phyloP scores from a whole-genome alignment of 768 basidiomycete genomes.

The Saitozyma sp. region DNA sequence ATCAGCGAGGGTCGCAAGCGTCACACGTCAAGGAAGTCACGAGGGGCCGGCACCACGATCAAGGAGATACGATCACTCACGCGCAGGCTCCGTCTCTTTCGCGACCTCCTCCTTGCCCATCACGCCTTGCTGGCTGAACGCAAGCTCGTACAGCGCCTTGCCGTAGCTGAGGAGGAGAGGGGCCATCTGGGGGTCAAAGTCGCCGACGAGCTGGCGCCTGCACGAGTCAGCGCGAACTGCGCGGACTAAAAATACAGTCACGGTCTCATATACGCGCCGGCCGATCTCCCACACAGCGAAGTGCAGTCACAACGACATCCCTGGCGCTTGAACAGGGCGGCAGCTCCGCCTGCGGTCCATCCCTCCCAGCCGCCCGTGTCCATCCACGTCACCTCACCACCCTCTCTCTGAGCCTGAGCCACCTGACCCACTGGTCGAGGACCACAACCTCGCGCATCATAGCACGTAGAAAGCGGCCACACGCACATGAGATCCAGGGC shows the following conservation, averaged over 20 bases:
- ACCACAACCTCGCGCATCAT: too few species aligned
- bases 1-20: not conserved
- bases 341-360: too few species aligned
- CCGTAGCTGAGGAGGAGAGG: constrained; percentile 90
- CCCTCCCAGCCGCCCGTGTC: too few species aligned
- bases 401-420: too few species aligned
- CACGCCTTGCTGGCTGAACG: constrained; percentile 80
- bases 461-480: not conserved
- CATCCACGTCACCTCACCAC: too few species aligned
- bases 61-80: constrained; percentile 12
- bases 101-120: constrained; percentile 78
- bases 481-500: constrained; percentile 49
- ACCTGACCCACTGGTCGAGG: too few species aligned
- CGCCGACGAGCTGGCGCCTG: constrained; percentile 59
- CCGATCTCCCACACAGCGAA: too few species aligned
- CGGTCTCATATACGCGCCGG: too few species aligned
- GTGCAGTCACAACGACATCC: too few species aligned
- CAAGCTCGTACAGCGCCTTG: constrained; percentile 88
- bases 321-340: too few species aligned
- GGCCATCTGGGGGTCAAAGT: constrained; percentile 78
- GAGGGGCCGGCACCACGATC: not conserved
- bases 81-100: constrained; percentile 49
- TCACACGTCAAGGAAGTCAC: constrained; percentile 20
- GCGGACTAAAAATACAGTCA: too few species aligned
- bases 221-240: not conserved